Evolutionary conservation across 2,329 filamentous ascomycete genomes (phyloP).

Genomic region (Trichothecium roseum): DNA sequence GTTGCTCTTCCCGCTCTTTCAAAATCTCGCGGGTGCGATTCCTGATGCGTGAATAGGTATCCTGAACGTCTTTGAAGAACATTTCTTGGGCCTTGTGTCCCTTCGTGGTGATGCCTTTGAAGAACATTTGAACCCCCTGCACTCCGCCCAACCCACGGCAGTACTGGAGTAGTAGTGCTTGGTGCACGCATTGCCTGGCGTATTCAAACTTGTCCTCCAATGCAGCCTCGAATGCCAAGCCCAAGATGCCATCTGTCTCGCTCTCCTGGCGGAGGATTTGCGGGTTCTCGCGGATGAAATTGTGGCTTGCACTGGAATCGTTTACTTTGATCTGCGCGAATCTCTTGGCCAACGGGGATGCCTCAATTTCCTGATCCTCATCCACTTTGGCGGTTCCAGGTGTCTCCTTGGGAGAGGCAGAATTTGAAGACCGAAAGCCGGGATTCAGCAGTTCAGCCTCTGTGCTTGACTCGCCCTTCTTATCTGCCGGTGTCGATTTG

Average conservation of each 20-base stretch:
- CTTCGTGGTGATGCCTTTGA: slow-evolving; percentile 85
- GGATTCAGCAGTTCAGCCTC: slow-evolving; percentile 72
- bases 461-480: slow-evolving; percentile 20
- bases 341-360: slow-evolving; percentile 65
- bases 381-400: slow-evolving; percentile 20
- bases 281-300: slow-evolving; percentile 72
- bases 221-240: slow-evolving; percentile 84
- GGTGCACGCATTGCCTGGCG: slow-evolving; percentile 81
- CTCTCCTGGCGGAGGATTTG: slow-evolving; percentile 63
- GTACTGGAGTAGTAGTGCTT: slow-evolving; percentile 87
- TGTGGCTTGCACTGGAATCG: slow-evolving; percentile 63
- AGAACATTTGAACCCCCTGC: slow-evolving; percentile 86
- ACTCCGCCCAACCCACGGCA: slow-evolving; percentile 71
- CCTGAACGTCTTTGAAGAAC: slow-evolving; percentile 86
- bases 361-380: slow-evolving; percentile 65
- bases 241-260: slow-evolving; percentile 82
- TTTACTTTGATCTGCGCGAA: slow-evolving; percentile 70
- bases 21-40: slow-evolving; percentile 64
- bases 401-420: slow-evolving; percentile 7
- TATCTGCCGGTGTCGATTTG: slow-evolving; percentile 41
- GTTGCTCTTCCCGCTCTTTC: slow-evolving; percentile 32
- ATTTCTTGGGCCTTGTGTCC: slow-evolving; percentile 84
- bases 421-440: slow-evolving; percentile 18
- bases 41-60: slow-evolving; percentile 75
- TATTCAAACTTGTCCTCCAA: slow-evolving; percentile 67